phyloP scores from a whole-genome alignment of 257 asterid genomes.

The Euphrasia confusa region DNA sequence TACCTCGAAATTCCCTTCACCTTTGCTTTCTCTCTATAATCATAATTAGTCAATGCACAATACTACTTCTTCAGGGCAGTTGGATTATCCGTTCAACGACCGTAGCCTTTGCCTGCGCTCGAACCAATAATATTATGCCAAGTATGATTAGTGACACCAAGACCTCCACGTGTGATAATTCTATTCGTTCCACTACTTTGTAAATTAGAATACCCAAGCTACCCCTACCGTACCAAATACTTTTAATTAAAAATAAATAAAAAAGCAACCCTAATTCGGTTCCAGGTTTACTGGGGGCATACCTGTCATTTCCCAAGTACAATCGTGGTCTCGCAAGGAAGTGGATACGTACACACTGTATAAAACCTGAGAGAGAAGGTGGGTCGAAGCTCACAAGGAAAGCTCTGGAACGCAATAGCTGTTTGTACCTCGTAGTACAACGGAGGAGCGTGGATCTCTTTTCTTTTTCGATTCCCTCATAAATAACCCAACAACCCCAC shows the following conservation, averaged over 20 bases:
- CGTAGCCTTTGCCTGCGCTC: background rate
- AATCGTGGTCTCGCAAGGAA: conserved; percentile 1
- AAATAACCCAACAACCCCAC: conserved; percentile 2
- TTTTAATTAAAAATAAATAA: too few species aligned
- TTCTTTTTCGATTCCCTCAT: conserved; percentile 12
- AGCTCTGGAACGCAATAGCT: conserved; percentile 20
- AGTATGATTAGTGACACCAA: background rate
- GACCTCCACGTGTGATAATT: background rate
- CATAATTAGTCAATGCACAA: too few species aligned
- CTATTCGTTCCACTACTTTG: conserved; percentile 17
- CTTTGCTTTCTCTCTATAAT: too few species aligned
- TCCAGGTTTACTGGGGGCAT: background rate
- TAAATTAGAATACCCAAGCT: background rate
- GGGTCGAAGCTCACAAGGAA: conserved; percentile 24
- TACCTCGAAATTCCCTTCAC: too few species aligned
- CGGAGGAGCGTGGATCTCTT: conserved; percentile 22
- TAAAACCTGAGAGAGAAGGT: conserved; percentile 22
- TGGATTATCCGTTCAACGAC: conserved; percentile 9
- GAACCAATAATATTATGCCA: conserved; percentile 18
- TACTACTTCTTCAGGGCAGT: too few species aligned
- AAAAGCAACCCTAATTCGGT: too few species aligned
- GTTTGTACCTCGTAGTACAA: conserved; percentile 27
- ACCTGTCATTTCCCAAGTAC: background rate
- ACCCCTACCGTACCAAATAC: conserved; percentile 2
- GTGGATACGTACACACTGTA: conserved; percentile 17